These are phyloP conservation scores for Retiboletus flavoniger DNA, from an alignment of 1,284 basidiomycete species.

Conservation along the genomic window DNA sequence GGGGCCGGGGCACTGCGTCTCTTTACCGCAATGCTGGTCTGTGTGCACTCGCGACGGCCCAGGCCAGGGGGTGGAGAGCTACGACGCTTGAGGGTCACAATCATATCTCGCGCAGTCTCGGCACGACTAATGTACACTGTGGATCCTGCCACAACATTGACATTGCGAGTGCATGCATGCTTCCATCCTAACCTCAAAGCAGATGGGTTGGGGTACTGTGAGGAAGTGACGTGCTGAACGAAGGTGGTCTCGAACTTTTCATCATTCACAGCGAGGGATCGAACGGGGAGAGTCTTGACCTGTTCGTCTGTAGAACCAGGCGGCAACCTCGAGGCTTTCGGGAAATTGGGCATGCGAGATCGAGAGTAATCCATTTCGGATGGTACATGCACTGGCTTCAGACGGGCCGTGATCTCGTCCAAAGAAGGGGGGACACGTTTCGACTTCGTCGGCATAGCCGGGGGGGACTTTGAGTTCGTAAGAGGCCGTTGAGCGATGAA, in stretches of 20 bases:
- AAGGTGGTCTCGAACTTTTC: conserved; percentile 4
- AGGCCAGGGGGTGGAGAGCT: conserved; percentile 36
- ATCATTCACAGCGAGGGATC: conserved; percentile 14
- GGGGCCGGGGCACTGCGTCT: conserved; percentile 51
- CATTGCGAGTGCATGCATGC: conserved; percentile 47
- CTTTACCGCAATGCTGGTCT: neutral
- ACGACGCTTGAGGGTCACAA: conserved; percentile 58
- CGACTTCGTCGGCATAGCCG: conserved; percentile 11
- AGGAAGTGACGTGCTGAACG: conserved; percentile 12
- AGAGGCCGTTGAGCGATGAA: conserved; percentile 30
- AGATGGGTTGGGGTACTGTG: conserved; percentile 38
- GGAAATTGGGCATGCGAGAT: conserved; percentile 47
- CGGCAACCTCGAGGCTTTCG: conserved; percentile 29
- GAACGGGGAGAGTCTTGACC: conserved; percentile 44
- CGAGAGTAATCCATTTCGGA: conserved; percentile 2
- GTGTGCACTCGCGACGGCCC: conserved; percentile 12
- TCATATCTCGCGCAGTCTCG: conserved; percentile 60
- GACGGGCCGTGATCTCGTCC: conserved; percentile 68
- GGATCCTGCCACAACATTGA: conserved; percentile 43
- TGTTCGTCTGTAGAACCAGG: conserved; percentile 26
- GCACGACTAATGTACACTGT: conserved; percentile 52
- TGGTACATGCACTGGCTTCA: conserved; percentile 30
- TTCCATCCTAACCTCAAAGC: conserved; percentile 48
- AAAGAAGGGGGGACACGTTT: conserved; percentile 57
- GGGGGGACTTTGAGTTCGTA: conserved; percentile 10